These are phyloP conservation scores for Pseudopyrenochaeta lycopersici DNA, from an alignment of 2,329 filamentous ascomycete genomes.

Conservation along the genomic window DNA sequence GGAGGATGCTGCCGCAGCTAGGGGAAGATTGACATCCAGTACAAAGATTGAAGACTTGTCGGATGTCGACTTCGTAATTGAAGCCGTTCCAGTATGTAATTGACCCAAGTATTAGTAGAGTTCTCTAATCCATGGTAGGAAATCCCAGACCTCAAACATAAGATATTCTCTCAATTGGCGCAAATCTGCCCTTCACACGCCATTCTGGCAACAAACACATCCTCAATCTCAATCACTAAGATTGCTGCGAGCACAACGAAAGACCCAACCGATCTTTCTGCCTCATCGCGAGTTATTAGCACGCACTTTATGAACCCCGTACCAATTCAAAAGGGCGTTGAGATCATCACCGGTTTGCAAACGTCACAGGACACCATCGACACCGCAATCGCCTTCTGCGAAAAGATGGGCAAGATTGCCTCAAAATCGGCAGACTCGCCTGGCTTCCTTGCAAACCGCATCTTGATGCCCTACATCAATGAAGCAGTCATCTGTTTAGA, in stretches of 20 bases:
- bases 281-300: constrained; percentile 86
- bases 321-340: constrained; percentile 94
- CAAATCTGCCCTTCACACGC: constrained; percentile 83
- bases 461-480: constrained; percentile 99
- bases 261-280: constrained; percentile 80
- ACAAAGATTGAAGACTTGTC: constrained; percentile 80
- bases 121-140: constrained; percentile 58
- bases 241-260: constrained; percentile 87
- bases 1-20: constrained; percentile 77
- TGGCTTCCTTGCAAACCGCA: constrained; percentile 94
- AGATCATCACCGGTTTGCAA: constrained; percentile 95
- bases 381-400: constrained; percentile 84
- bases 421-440: constrained; percentile 89
- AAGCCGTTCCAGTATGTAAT: constrained; percentile 76
- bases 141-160: constrained; percentile 84
- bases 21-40: constrained; percentile 73
- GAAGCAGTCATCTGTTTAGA: constrained; percentile 96
- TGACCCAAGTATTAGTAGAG: neutral
- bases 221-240: constrained; percentile 96
- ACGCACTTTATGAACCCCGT: constrained; percentile 99
- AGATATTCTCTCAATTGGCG: constrained; percentile 85
- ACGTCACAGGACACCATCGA: constrained; percentile 84
- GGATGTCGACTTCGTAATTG: constrained; percentile 94
- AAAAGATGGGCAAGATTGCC: constrained; percentile 90
- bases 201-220: constrained; percentile 96